Evolutionary conservation across 495 filamentous ascomycete species (phyloP).

Genomic region (Chaetomidium leptoderma): DNA sequence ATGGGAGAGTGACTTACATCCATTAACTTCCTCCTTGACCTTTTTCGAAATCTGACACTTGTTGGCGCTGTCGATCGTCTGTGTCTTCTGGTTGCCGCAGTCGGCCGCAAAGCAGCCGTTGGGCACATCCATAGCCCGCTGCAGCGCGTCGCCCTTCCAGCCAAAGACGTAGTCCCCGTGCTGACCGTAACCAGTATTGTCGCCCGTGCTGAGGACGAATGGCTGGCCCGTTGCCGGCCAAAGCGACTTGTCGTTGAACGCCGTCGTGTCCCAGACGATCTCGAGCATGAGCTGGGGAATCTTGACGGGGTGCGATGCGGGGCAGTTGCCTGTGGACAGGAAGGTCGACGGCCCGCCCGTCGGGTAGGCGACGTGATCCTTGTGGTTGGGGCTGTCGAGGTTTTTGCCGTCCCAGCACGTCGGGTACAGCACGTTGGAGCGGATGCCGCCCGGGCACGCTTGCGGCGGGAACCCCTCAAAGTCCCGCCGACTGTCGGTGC

Average conservation of each 20-base stretch:
- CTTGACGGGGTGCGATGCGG: conserved; percentile 40
- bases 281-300: conserved; percentile 44
- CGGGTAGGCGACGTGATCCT: conserved; percentile 41
- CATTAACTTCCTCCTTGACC: conserved; percentile 39
- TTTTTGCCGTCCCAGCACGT: conserved; percentile 41
- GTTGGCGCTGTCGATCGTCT: conserved; percentile 34
- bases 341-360: conserved; percentile 32
- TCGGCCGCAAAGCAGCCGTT: conserved; percentile 37
- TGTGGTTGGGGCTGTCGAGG: conserved; percentile 39
- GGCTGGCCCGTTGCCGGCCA: conserved; percentile 43
- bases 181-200: conserved; percentile 41
- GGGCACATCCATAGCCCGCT: conserved; percentile 40
- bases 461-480: conserved; percentile 32
- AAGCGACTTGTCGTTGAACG: conserved; percentile 36
- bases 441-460: conserved; percentile 38
- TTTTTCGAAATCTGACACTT: conserved; percentile 38
- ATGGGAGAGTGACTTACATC: conserved; percentile 32
- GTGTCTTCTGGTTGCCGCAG: conserved; percentile 35
- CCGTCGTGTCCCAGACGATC: conserved; percentile 38
- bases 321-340: conserved; percentile 38
- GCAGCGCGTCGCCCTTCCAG: conserved; percentile 23
- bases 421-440: conserved; percentile 44
- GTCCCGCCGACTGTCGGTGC: conserved; percentile 31
- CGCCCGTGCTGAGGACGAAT: conserved; percentile 41
- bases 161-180: conserved; percentile 46